Conservation (phyloP, 371 early-diverging fungal species). For the Mortierella sp. region DNA sequence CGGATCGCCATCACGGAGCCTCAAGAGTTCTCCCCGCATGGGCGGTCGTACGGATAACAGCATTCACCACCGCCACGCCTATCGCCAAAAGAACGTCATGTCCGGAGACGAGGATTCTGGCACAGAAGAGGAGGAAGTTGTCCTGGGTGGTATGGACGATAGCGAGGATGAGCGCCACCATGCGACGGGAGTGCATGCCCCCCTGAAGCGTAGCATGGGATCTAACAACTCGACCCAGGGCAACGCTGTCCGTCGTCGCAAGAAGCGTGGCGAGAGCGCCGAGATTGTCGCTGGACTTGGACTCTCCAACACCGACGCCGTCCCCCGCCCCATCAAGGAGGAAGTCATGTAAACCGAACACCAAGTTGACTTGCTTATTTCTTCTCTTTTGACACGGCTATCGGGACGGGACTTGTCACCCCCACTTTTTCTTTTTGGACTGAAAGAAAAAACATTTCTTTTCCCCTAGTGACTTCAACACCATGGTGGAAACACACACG, state of each 20-base stretch:
- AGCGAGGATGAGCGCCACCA: slow-evolving; percentile 37
- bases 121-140: slow-evolving; percentile 33
- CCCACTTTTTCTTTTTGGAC: neutral
- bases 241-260: slow-evolving; percentile 55
- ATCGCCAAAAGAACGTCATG: slow-evolving; percentile 49
- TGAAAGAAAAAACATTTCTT: no score
- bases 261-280: slow-evolving; percentile 56
- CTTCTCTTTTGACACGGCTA: neutral
- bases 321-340: slow-evolving; percentile 34
- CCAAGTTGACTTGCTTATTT: neutral
- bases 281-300: slow-evolving; percentile 50
- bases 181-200: slow-evolving; percentile 23
- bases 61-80: slow-evolving; percentile 38
- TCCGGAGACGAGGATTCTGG: slow-evolving; percentile 56
- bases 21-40: slow-evolving; percentile 46
- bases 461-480: neutral
- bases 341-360: slow-evolving; percentile 27
- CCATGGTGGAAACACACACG: neutral
- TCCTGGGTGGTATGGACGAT: slow-evolving; percentile 32
- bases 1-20: slow-evolving; percentile 45
- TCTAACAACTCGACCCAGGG: slow-evolving; percentile 38
- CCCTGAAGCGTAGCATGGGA: slow-evolving; percentile 54
- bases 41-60: slow-evolving; percentile 20
- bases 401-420: no score
- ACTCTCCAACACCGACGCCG: slow-evolving; percentile 2